Conservation (phyloP, 345 rosid species). For the Eutrema yunnanense region DNA sequence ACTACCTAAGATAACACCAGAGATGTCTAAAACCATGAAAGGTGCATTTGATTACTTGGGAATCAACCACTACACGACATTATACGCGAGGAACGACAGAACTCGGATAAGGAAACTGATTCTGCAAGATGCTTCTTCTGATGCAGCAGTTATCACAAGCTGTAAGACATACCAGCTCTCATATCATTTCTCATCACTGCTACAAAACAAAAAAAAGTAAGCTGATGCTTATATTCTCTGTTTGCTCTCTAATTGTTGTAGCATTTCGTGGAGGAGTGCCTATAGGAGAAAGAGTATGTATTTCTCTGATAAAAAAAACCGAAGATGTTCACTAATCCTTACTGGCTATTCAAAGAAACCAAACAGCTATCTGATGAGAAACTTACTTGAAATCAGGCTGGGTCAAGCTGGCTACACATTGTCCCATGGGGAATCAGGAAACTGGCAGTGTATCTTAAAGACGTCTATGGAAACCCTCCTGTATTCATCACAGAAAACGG, state of each 20-base stretch:
- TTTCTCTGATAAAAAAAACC: background rate
- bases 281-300: slow-evolving; percentile 79
- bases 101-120: slow-evolving; percentile 59
- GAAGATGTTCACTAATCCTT: background rate
- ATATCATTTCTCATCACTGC: background rate
- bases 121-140: slow-evolving; percentile 79
- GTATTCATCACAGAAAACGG: slow-evolving; percentile 78
- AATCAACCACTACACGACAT: slow-evolving; percentile 79
- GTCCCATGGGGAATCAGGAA: slow-evolving; percentile 86
- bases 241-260: slow-evolving; percentile 24
- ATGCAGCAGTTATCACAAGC: slow-evolving; percentile 70
- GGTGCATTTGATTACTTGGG: slow-evolving; percentile 69
- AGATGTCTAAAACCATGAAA: slow-evolving; percentile 42
- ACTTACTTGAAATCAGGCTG: slow-evolving; percentile 59
- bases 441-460: slow-evolving; percentile 55
- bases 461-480: slow-evolving; percentile 69
- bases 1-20: slow-evolving; percentile 55
- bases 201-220: background rate
- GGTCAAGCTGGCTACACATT: slow-evolving; percentile 79
- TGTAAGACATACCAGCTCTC: slow-evolving; percentile 27
- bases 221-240: slow-evolving; percentile 1
- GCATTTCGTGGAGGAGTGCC: slow-evolving; percentile 64
- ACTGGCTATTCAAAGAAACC: background rate
- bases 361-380: background rate
- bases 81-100: slow-evolving; percentile 69